phyloP scores from a whole-genome alignment of 306 rosid genomes.

The Acmispon strigosus region DNA sequence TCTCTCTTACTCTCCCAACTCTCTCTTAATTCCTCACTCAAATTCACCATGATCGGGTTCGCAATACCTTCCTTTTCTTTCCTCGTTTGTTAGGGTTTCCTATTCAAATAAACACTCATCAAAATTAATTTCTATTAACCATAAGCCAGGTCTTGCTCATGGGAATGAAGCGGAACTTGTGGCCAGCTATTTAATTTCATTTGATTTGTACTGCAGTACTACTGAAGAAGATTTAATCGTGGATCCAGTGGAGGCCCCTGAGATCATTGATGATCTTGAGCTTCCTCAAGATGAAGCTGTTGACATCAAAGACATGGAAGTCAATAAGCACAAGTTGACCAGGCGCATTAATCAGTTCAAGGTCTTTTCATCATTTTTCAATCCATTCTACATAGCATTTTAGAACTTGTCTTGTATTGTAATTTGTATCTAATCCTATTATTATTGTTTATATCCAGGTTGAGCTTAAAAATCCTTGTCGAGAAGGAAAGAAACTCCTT shows the following conservation, averaged over 20 bases:
- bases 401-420: background rate
- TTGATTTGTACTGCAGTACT: constrained; percentile 31
- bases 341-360: constrained; percentile 62
- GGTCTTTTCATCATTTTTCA: constrained; percentile 14
- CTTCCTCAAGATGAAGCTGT: constrained; percentile 70
- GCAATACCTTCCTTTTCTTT: background rate
- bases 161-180: too few species aligned
- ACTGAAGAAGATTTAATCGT: constrained; percentile 78
- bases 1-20: constrained; percentile 67
- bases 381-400: background rate
- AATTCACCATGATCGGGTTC: constrained; percentile 87
- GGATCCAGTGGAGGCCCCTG: constrained; percentile 69
- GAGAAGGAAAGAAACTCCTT: constrained; percentile 85
- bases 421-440: background rate
- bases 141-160: too few species aligned
- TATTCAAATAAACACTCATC: too few species aligned
- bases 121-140: background rate
- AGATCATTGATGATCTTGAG: constrained; percentile 85
- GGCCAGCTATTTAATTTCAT: background rate
- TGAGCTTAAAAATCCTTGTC: constrained; percentile 72
- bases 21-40: constrained; percentile 65
- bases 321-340: constrained; percentile 60
- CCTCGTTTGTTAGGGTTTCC: too few species aligned
- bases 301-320: constrained; percentile 65
- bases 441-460: constrained; percentile 28